Percentiles rank a stretch among this genome's conserved stretches.
Conservation (phyloP, 768 basidiomycete genomes). For the Exsudoporus frostii region DNA sequence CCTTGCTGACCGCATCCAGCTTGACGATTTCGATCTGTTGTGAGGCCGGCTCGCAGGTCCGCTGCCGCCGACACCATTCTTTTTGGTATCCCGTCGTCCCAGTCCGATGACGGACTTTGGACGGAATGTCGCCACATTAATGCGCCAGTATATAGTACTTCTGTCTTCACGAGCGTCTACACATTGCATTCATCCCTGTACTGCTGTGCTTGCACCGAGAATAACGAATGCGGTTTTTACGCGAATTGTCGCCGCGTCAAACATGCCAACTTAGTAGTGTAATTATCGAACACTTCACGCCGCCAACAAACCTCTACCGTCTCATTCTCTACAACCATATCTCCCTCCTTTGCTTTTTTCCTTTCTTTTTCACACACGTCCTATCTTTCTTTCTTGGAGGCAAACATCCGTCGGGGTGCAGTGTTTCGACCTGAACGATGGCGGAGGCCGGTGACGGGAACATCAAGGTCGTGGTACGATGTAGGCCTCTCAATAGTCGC, state of each 20-base stretch:
- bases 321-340: conserved; percentile 7
- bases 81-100: background rate
- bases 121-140: background rate
- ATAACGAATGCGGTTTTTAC: conserved; percentile 15
- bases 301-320: conserved; percentile 1
- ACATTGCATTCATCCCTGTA: background rate
- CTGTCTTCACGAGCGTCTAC: background rate
- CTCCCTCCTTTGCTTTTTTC: conserved; percentile 1
- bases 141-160: background rate
- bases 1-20: conserved; percentile 42
- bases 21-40: conserved; percentile 92
- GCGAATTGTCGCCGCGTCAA: conserved; percentile 18
- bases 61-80: background rate
- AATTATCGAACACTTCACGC: background rate
- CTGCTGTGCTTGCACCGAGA: background rate
- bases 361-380: conserved; percentile 3
- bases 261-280: conserved; percentile 6
- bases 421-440: conserved; percentile 41
- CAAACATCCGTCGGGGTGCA: conserved; percentile 9
- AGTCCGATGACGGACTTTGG: conserved; percentile 3
- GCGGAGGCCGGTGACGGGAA: conserved; percentile 80
- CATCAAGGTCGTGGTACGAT: conserved; percentile 93
- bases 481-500: conserved; percentile 92
- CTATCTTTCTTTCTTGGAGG: conserved; percentile 11
- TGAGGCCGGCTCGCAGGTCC: conserved; percentile 31